Conservation (phyloP, 257 asterid genomes). For the Solanum neorickii region DNA sequence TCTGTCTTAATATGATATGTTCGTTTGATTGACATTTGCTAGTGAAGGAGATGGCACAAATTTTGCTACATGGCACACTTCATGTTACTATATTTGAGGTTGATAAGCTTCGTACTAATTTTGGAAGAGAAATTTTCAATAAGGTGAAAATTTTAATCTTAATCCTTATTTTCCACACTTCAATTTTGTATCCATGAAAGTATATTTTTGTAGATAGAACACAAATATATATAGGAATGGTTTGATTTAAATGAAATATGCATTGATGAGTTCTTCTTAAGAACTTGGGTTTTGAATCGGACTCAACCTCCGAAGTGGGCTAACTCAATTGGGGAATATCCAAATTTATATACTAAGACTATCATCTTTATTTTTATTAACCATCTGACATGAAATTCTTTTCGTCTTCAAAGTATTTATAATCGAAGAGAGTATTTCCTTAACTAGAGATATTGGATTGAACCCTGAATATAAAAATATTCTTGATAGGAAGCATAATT, state of each 20-base stretch:
- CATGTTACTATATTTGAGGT: slow-evolving; percentile 24
- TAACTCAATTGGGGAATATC: neutral
- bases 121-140: slow-evolving; percentile 2
- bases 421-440: neutral
- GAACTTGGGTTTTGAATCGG: neutral
- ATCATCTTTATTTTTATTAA: neutral
- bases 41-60: slow-evolving; percentile 14
- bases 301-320: neutral
- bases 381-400: accelerated
- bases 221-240: neutral
- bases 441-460: accelerated
- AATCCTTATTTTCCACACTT: neutral
- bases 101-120: slow-evolving; percentile 12
- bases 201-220: neutral
- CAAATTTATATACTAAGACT: neutral
- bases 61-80: slow-evolving; percentile 26
- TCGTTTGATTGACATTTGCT: neutral
- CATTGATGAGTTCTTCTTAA: neutral
- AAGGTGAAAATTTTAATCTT: slow-evolving; percentile 1
- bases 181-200: neutral
- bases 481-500: accelerated
- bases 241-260: neutral
- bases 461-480: no score
- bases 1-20: neutral
- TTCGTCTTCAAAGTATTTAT: accelerated